Conservation (phyloP, 2,329 filamentous ascomycete species). For the Annulohypoxylon truncatum region DNA sequence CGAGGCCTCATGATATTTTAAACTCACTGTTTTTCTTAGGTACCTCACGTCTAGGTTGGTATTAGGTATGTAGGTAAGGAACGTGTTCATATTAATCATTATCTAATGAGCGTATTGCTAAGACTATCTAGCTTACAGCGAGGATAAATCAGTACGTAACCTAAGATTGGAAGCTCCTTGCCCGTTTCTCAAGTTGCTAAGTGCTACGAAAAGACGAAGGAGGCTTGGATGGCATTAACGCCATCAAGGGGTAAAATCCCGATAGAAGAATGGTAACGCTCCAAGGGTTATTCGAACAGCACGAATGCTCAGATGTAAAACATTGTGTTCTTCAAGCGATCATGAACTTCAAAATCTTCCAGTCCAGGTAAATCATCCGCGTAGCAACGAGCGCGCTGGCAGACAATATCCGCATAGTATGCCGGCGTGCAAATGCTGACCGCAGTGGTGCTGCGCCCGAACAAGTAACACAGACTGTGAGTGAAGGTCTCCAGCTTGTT, state of each 20-base stretch:
- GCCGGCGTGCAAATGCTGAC: slow-evolving; percentile 78
- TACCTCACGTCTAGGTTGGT: neutral
- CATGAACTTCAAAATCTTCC: slow-evolving; percentile 45
- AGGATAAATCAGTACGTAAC: neutral
- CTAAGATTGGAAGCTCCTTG: neutral
- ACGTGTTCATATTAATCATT: neutral
- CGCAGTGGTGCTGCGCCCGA: slow-evolving; percentile 76
- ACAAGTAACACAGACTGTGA: slow-evolving; percentile 75
- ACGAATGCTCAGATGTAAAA: slow-evolving; percentile 56
- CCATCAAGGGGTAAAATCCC: neutral
- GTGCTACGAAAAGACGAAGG: no score
- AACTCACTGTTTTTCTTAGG: neutral
- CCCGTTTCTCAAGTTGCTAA: neutral
- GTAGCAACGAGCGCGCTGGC: slow-evolving; percentile 74
- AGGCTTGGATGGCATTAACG: neutral
- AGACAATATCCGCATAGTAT: slow-evolving; percentile 80
- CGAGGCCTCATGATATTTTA: no score
- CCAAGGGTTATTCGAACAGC: neutral
- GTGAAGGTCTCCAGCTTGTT: slow-evolving; percentile 72
- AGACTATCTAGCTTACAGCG: neutral
- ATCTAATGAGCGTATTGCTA: neutral
- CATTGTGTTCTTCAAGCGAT: slow-evolving; percentile 54
- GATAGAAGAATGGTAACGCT: neutral
- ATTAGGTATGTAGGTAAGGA: neutral
- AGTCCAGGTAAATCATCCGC: neutral